These are phyloP conservation scores for Ammopiptanthus mongolicus DNA, from an alignment of 306 rosid genomes.

Conservation along the genomic window DNA sequence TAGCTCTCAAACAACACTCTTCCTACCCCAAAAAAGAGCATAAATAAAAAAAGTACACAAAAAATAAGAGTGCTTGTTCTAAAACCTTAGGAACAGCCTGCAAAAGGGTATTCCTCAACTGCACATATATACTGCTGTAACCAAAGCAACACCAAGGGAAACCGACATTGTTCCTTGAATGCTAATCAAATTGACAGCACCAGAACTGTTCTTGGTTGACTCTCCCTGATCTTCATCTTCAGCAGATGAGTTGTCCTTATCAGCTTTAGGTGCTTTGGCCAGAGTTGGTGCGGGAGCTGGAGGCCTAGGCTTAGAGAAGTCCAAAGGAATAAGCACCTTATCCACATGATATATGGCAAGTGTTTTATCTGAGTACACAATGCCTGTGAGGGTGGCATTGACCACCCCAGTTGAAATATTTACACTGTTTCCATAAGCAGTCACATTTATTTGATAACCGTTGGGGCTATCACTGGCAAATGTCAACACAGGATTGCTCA, in stretches of 20 bases:
- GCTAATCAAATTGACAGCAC: conserved; percentile 1
- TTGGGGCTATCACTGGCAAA: conserved; percentile 48
- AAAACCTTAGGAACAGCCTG: background rate
- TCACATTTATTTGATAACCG: conserved; percentile 51
- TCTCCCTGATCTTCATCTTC: conserved; percentile 23
- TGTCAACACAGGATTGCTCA: conserved; percentile 55
- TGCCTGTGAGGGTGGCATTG: conserved; percentile 51
- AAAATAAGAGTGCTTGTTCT: background rate
- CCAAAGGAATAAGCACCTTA: conserved; percentile 53
- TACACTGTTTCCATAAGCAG: conserved; percentile 55
- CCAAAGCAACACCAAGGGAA: conserved; percentile 17
- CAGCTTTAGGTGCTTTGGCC: conserved; percentile 37
- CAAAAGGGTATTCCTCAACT: conserved; percentile 5
- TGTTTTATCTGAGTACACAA: conserved; percentile 51
- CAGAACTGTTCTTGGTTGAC: conserved; percentile 23
- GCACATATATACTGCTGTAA: background rate
- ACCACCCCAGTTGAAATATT: conserved; percentile 55
- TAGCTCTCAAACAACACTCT: conserved; percentile 13
- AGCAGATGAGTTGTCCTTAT: conserved; percentile 27
- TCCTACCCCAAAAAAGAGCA: background rate
- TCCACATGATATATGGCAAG: conserved; percentile 61
- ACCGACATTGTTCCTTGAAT: conserved; percentile 16
- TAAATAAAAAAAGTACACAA: background rate
- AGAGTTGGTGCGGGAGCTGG: conserved; percentile 41
- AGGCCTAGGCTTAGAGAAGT: conserved; percentile 39